Conservation (phyloP, 73 alveolate species). For the Paramecium caudatum region DNA sequence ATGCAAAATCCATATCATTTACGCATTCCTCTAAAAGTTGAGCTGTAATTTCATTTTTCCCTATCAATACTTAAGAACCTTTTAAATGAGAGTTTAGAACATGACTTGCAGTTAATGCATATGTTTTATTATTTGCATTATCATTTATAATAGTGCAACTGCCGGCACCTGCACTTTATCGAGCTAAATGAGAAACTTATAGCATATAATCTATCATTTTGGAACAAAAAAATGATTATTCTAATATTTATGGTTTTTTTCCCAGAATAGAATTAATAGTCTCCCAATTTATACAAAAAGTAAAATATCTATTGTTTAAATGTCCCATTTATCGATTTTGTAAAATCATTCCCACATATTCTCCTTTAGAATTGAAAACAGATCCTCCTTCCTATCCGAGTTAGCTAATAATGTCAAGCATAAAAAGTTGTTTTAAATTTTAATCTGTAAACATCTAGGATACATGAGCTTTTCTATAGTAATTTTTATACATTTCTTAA, state of each 20-base stretch:
- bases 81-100: background rate
- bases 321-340: background rate
- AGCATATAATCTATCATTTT: background rate
- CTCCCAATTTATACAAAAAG: background rate
- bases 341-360: background rate
- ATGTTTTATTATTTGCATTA: background rate
- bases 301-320: constrained; percentile 2
- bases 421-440: background rate
- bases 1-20: constrained; percentile 36
- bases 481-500: background rate
- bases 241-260: background rate
- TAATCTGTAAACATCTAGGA: constrained; percentile 10
- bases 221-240: background rate
- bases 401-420: background rate
- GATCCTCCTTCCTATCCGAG: constrained; percentile 40
- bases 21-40: background rate
- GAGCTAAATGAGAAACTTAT: background rate
- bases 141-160: constrained; percentile 18
- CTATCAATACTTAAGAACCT: background rate
- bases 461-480: background rate
- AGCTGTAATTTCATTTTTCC: background rate
- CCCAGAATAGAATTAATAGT: background rate
- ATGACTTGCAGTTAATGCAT: constrained; percentile 20
- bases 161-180: background rate
- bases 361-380: constrained; percentile 31